Base-by-base conservation (phyloP, 2,329 filamentous ascomycete genomes). In the Xylaria polymorpha region DNA sequence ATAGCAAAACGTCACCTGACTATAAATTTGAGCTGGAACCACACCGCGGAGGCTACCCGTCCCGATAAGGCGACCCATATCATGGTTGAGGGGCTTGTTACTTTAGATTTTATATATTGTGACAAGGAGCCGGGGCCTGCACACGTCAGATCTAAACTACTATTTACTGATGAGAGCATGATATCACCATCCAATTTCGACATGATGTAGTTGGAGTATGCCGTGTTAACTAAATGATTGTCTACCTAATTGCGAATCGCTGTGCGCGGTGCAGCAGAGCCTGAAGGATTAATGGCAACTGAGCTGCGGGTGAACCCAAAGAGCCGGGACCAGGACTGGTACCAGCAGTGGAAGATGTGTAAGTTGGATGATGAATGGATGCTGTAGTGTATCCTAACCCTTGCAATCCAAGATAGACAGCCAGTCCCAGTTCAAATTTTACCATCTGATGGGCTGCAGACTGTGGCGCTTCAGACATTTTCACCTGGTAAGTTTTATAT, bases 1-100 rank as follows among this genome's bases (percentile, higher is more conserved):
- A 63, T 64, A 63, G 44, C 59, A 66, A 43, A 50, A 39, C 60
- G 64, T 69, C 68, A 67, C 64, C 68, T 70, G 68, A 67, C 67
- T 43, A 15, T 37, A 48, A 63, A 50, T 56, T 41, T 57, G 64
- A 67, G 64, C 55, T 60, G 67, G 64, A 67, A 61, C 51, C 12
- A 66, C 44, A 46, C 66, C 32, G 61, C 60, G 60, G 61, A 66
- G 57, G 15, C 50, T 55, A 64, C 57, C 56, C 43, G 59, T 56
- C 58, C 63, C 41, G 41, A 69, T 60, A n/a, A 41, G 67, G 53
- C 44, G 57, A 58, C 32, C 43, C 43, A 37, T 15, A 44, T 20
- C 20, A 48, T 48, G n/a, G 10, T 20, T 20, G 10, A 18, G 44
- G 44, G 44, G 14, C 44, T 22, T 57, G 35, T 12, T 1, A 37